Percentiles rank a stretch among this genome's conserved stretches.
Evolutionary conservation across 805 yeast species (phyloP).

Genomic region (Myxozyma nipponensis): DNA sequence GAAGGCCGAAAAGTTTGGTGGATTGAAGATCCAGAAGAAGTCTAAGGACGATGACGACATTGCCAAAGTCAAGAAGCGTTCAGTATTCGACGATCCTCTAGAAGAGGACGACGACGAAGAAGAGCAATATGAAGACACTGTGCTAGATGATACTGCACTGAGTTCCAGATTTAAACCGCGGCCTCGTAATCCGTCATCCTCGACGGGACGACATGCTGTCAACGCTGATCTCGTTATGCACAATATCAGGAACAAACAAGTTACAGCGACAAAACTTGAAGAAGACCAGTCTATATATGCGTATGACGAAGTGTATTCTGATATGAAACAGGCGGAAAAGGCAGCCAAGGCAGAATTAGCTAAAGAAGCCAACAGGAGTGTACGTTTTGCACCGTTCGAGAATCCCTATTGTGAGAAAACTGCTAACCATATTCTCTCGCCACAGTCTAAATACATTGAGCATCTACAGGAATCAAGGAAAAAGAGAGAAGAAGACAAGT

Average conservation of each 20-base stretch:
- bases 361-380: conserved; percentile 24
- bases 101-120: conserved; percentile 10
- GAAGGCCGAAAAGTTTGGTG: conserved; percentile 3
- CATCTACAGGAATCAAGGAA: conserved; percentile 45
- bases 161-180: not conserved
- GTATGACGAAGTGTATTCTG: conserved; percentile 50
- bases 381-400: not conserved
- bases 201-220: not conserved
- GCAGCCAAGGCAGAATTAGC: conserved; percentile 4
- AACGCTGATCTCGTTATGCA: conserved; percentile 19
- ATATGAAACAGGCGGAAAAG: conserved; percentile 37
- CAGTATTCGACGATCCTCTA: conserved; percentile 10
- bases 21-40: conserved; percentile 4
- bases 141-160: not conserved
- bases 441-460: conserved; percentile 40
- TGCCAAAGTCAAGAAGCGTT: not conserved
- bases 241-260: conserved; percentile 6
- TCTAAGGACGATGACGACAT: not conserved
- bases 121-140: not conserved
- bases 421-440: not conserved
- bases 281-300: conserved; percentile 35
- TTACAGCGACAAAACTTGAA: conserved; percentile 1
- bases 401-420: not conserved
- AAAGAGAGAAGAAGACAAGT: conserved; percentile 46
- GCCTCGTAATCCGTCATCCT: not conserved